A percentile compares a stretch with the other conserved stretches of the same genome.
These are phyloP conservation scores for Phaeotremella skinneri DNA, from an alignment of 768 basidiomycete genomes.

Conservation along the genomic window DNA sequence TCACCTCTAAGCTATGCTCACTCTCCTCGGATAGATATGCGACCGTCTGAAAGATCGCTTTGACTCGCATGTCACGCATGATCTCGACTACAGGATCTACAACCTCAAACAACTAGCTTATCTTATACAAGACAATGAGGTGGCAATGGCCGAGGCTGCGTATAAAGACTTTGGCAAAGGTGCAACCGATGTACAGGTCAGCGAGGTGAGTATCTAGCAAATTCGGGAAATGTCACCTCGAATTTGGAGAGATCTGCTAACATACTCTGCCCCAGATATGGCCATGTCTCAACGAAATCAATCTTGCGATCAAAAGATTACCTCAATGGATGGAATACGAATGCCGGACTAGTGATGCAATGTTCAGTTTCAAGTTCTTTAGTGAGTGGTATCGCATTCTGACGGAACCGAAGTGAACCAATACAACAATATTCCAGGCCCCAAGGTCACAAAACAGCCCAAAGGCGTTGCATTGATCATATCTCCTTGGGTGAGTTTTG, in stretches of 20 bases:
- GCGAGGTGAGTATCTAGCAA: conserved; percentile 34
- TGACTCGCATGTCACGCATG: conserved; percentile 22
- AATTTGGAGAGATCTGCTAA: background rate
- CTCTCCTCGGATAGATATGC: conserved; percentile 28
- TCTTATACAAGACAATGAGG: conserved; percentile 48
- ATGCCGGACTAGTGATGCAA: conserved; percentile 36
- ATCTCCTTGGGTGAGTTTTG: conserved; percentile 41
- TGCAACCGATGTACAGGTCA: conserved; percentile 27
- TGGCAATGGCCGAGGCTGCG: conserved; percentile 36
- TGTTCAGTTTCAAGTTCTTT: conserved; percentile 40
- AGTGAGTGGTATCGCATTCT: conserved; percentile 23
- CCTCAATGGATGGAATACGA: conserved; percentile 50
- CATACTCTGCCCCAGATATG: conserved; percentile 27
- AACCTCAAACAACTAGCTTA: conserved; percentile 51
- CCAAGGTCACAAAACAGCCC: conserved; percentile 49
- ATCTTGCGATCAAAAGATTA: conserved; percentile 41
- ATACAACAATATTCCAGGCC: conserved; percentile 14
- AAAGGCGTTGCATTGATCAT: conserved; percentile 48
- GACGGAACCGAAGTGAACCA: background rate
- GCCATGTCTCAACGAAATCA: conserved; percentile 39
- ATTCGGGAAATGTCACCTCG: conserved; percentile 1
- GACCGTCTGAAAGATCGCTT: conserved; percentile 27
- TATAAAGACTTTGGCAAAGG: conserved; percentile 45
- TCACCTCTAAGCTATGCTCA: background rate
- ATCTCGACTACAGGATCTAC: conserved; percentile 41